Base-by-base conservation (phyloP, 306 rosid genomes). In the Vigna hirtella region DNA sequence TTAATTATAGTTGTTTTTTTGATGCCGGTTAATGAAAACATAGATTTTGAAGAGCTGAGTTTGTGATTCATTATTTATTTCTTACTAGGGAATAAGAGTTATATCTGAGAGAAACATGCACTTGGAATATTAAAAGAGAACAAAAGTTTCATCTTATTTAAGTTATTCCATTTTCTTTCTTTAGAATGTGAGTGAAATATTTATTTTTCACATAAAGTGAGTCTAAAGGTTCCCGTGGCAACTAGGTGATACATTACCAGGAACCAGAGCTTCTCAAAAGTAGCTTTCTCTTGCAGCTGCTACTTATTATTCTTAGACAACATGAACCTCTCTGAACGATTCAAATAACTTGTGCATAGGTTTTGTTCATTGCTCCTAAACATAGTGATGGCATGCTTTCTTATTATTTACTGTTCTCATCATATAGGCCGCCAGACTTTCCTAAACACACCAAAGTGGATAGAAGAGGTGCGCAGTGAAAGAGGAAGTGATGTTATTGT, bases 401-500 rank as follows among this genome's bases (percentile, higher is more conserved):
- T 24, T 24, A 24, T 24, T 24, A 24, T 24, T 24, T 24, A 24
- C 26, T 24, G 26, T 24, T 20, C 2, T 24, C 2, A 24, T 24
- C 2, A 24, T 24, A 24, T 24, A 24, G 26, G 26, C 26, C 85
- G 94, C 59, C 93, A 89, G 57, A 86, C 98, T 69, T 93, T 93
- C 83, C 82, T 93, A 78, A 93, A 91, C 74, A 93, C 94, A 73
- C 52, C 84, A 66, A 93, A 87, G 85, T 93, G 98, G 97, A 91
- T 93, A 67, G 98, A 93, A 86, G 94, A 93, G 87, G 98, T 93
- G 77, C 91, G 94, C 38, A 89, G 94, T 66, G 98, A 93, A 86
- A 78, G 94, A 78, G 98, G 97, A 51, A 87, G 88, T 7, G 98
- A 93, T 84, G 98, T 93, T 38, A 93, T 93, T 76, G 85, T 93